phyloP scores from a whole-genome alignment of 495 filamentous ascomycete species.

The Echria macrotheca region DNA sequence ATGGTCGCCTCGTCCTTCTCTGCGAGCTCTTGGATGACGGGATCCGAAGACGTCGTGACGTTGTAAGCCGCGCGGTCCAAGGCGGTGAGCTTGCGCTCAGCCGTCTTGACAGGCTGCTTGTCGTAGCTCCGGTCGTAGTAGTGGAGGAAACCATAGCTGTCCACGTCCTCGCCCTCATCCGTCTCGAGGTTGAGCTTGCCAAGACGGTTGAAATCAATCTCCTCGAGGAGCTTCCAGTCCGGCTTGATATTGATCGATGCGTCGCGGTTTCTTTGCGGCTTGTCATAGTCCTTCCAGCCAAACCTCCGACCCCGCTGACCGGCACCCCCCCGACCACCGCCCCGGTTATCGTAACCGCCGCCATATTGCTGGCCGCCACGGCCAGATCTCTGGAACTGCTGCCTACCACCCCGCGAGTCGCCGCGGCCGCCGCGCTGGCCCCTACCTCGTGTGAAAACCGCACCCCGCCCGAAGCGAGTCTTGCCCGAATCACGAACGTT shows the following conservation, averaged over 20 bases:
- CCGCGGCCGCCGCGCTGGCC: constrained; percentile 69
- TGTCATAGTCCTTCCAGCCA: constrained; percentile 98
- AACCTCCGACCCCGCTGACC: constrained; percentile 68
- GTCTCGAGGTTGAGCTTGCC: constrained; percentile 92
- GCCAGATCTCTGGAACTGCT: constrained; percentile 41
- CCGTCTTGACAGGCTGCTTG: constrained; percentile 80
- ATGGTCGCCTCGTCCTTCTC: constrained; percentile 96
- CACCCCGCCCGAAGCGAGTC: constrained; percentile 81
- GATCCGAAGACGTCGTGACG: constrained; percentile 91
- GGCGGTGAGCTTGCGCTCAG: constrained; percentile 77
- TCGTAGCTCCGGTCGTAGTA: constrained; percentile 96
- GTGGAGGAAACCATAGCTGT: constrained; percentile 92
- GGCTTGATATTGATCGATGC: constrained; percentile 89
- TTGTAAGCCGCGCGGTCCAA: constrained; percentile 96
- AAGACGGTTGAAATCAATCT: constrained; percentile 95
- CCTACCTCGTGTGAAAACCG: constrained; percentile 80
- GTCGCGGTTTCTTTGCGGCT: constrained; percentile 93
- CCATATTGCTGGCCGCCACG: constrained; percentile 34
- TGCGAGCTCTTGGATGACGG: constrained; percentile 91
- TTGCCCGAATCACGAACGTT: constrained; percentile 81
- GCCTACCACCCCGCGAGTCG: constrained; percentile 63
- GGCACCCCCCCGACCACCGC: constrained; percentile 51
- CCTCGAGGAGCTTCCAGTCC: constrained; percentile 92
- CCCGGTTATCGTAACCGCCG: constrained; percentile 51
- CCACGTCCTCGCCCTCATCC: constrained; percentile 89